These are phyloP conservation scores for Trichoderma citrinoviride DNA, from an alignment of 2,329 filamentous ascomycete species.

Conservation along the genomic window DNA sequence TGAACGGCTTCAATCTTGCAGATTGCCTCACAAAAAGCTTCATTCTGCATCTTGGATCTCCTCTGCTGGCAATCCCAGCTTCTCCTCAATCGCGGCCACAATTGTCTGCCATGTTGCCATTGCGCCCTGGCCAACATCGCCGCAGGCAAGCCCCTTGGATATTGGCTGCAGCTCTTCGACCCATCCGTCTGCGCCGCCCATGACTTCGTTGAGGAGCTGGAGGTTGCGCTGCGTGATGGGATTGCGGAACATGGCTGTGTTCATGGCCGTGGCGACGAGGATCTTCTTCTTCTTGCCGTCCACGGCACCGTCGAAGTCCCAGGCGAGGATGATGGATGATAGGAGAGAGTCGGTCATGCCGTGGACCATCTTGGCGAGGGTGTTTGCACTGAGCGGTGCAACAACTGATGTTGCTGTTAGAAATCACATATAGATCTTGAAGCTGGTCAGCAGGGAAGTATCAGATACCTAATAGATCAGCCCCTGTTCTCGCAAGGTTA, in stretches of 20 bases:
- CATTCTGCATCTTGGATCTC: background rate
- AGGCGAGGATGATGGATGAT: constrained; percentile 73
- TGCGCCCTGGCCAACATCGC: constrained; percentile 75
- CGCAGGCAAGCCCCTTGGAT: constrained; percentile 78
- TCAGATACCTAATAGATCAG: constrained; percentile 53
- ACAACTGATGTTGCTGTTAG: constrained; percentile 54
- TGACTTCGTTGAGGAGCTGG: constrained; percentile 67
- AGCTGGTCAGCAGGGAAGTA: background rate
- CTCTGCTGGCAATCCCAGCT: constrained; percentile 35
- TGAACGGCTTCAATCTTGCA: background rate
- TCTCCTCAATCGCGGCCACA: constrained; percentile 60
- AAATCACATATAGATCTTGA: background rate
- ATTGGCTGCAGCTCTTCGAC: constrained; percentile 70
- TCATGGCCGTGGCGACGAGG: constrained; percentile 80
- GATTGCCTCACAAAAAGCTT: background rate
- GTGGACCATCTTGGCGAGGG: constrained; percentile 75
- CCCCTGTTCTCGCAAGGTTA: constrained; percentile 41
- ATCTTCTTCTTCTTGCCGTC: constrained; percentile 63
- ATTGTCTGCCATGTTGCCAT: constrained; percentile 82
- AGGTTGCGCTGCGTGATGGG: constrained; percentile 76
- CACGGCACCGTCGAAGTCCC: constrained; percentile 71
- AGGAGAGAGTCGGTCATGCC: constrained; percentile 79
- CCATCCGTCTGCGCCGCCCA: constrained; percentile 54
- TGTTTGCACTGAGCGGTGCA: constrained; percentile 80
- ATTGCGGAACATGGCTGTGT: constrained; percentile 86